Percentiles rank a stretch among this genome's conserved stretches.
Evolutionary conservation across 176 grass and related monocot genomes (phyloP).

Genomic region (Melocanna baccifera): DNA sequence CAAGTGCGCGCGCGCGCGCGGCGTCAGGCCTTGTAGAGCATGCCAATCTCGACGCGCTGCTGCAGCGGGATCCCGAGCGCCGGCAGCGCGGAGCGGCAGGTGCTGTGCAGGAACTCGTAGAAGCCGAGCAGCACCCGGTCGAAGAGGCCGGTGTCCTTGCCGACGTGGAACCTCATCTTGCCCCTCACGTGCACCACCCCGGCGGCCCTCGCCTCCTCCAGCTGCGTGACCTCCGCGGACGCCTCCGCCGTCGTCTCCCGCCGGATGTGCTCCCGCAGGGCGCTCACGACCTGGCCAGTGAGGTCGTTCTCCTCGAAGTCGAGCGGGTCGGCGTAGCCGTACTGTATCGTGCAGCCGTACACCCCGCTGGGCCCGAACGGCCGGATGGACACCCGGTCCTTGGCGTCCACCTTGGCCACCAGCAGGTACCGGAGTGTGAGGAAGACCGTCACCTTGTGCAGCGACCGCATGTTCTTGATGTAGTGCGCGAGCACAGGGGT

Average conservation of each 20-base stretch:
- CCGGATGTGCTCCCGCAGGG: constrained; percentile 21
- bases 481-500: constrained; percentile 48
- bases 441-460: constrained; percentile 44
- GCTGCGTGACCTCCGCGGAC: constrained; percentile 12
- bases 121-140: constrained; percentile 47
- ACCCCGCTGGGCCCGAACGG: constrained; percentile 34
- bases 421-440: constrained; percentile 45
- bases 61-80: constrained; percentile 39
- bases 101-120: constrained; percentile 52
- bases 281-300: constrained; percentile 30
- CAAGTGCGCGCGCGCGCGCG: neutral
- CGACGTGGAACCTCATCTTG: constrained; percentile 47
- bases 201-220: constrained; percentile 32
- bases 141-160: constrained; percentile 36
- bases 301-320: constrained; percentile 34
- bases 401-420: constrained; percentile 46
- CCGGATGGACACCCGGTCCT: constrained; percentile 30
- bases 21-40: constrained; percentile 41
- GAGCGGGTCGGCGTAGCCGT: constrained; percentile 41
- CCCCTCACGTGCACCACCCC: constrained; percentile 53
- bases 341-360: constrained; percentile 49
- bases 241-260: neutral
- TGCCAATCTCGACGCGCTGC: constrained; percentile 47
- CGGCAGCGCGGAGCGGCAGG: constrained; percentile 51
- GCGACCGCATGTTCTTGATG: constrained; percentile 40